phyloP scores from a whole-genome alignment of 2,329 filamentous ascomycete genomes.

The Cladophialophora chaetospira region DNA sequence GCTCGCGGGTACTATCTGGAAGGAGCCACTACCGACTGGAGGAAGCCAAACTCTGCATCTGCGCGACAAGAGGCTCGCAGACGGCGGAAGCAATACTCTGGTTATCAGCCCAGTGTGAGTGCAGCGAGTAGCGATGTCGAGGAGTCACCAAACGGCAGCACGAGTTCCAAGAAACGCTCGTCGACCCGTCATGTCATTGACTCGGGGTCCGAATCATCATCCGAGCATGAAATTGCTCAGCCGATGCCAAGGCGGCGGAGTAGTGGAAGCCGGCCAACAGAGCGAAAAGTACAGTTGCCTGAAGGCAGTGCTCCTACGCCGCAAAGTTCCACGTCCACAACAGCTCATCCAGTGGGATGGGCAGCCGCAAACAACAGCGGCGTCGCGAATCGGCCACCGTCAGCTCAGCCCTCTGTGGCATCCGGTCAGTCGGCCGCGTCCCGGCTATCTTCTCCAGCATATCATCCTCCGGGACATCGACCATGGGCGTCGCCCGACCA shows the following conservation, averaged over 20 bases:
- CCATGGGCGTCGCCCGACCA: slow-evolving; percentile 31
- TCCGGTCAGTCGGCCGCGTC: slow-evolving; percentile 23
- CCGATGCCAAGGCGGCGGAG: slow-evolving; percentile 21
- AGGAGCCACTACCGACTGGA: slow-evolving; percentile 41
- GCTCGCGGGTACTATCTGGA: slow-evolving; percentile 40
- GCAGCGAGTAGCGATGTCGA: slow-evolving; percentile 41
- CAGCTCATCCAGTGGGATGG: slow-evolving; percentile 10
- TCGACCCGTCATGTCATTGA: slow-evolving; percentile 30
- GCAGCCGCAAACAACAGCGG: neutral
- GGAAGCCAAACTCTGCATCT: slow-evolving; percentile 42
- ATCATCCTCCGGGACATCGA: slow-evolving; percentile 26
- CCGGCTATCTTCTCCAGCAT: slow-evolving; percentile 24
- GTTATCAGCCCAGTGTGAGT: slow-evolving; percentile 39
- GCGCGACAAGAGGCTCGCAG: slow-evolving; percentile 39
- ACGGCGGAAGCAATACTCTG: slow-evolving; percentile 38
- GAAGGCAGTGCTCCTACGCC: slow-evolving; percentile 10
- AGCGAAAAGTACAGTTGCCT: slow-evolving; percentile 15
- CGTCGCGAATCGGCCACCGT: slow-evolving; percentile 9
- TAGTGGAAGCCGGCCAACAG: slow-evolving; percentile 17
- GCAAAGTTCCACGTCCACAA: slow-evolving; percentile 14
- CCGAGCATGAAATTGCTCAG: slow-evolving; percentile 25
- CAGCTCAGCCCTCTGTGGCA: slow-evolving; percentile 17
- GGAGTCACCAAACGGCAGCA: slow-evolving; percentile 30
- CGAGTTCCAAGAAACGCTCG: slow-evolving; percentile 23
- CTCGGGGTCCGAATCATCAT: slow-evolving; percentile 31